Evolutionary conservation across 2,329 filamentous ascomycete species (phyloP).

Genomic region (Sporothrix brasiliensis): DNA sequence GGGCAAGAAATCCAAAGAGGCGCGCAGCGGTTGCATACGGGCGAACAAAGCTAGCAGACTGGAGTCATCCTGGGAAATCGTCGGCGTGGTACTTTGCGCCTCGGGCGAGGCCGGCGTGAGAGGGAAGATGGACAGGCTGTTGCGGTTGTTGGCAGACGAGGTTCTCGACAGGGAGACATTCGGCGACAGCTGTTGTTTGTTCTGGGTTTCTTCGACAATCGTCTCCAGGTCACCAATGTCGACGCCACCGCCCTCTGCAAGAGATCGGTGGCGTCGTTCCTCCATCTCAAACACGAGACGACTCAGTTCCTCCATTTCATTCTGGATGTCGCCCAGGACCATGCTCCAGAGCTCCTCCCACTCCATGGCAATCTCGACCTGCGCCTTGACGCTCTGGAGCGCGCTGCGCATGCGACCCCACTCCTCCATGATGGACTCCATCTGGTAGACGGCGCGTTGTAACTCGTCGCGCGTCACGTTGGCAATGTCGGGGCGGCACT

Average conservation of each 20-base stretch:
- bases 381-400: conserved; percentile 77
- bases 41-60: conserved; percentile 88
- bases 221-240: conserved; percentile 91
- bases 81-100: conserved; percentile 49
- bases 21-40: conserved; percentile 89
- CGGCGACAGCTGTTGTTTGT: conserved; percentile 22
- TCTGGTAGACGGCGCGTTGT: conserved; percentile 75
- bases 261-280: conserved; percentile 82
- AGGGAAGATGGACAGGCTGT: conserved; percentile 68
- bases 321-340: conserved; percentile 89
- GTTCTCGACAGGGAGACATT: conserved; percentile 50
- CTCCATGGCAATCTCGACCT: conserved; percentile 97
- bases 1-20: conserved; percentile 91
- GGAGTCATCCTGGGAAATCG: conserved; percentile 75
- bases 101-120: conserved; percentile 61
- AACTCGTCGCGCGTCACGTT: conserved; percentile 72
- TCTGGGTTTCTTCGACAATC: conserved; percentile 80
- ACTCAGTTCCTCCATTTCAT: conserved; percentile 65
- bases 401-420: conserved; percentile 82
- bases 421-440: conserved; percentile 82
- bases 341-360: conserved; percentile 98
- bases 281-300: conserved; percentile 96
- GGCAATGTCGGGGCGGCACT: conserved; percentile 74
- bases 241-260: conserved; percentile 61
- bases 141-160: conserved; percentile 59